Evolutionary conservation across 2,329 filamentous ascomycete species (phyloP).

Genomic region (Mycosphaerella sp.): DNA sequence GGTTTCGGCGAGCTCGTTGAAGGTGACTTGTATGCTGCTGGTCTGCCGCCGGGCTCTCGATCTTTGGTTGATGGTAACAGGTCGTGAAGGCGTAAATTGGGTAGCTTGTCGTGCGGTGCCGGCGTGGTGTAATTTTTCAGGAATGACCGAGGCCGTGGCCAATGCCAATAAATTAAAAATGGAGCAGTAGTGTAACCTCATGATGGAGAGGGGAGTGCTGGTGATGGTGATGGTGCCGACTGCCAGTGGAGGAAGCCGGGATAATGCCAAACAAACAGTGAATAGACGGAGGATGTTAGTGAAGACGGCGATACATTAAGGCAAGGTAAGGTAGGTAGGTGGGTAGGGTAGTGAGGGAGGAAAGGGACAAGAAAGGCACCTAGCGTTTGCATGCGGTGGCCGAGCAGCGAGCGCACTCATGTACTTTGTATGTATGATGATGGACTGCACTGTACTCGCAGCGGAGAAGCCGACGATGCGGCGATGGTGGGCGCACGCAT

Average conservation of each 20-base stretch:
- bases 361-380: neutral
- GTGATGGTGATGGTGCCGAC: too few relatives aligned
- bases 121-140: conserved; percentile 11
- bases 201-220: too few relatives aligned
- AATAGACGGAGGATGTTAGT: conserved; percentile 4
- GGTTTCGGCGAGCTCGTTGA: conserved; percentile 55
- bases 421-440: neutral
- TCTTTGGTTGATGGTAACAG: conserved; percentile 8
- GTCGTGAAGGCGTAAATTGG: conserved; percentile 8
- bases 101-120: conserved; percentile 3
- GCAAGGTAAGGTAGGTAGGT: too few relatives aligned
- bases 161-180: conserved; percentile 16
- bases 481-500: neutral
- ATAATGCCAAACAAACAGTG: neutral
- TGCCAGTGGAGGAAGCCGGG: too few relatives aligned
- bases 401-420: too few relatives aligned
- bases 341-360: too few relatives aligned
- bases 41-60: conserved; percentile 2
- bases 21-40: conserved; percentile 53
- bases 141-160: conserved; percentile 17
- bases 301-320: conserved; percentile 2
- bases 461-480: neutral
- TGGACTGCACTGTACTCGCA: too few relatives aligned
- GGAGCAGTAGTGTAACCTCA: conserved; percentile 13
- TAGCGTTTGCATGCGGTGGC: conserved; percentile 12